These are phyloP conservation scores for Hemileccinum impolitum DNA, from an alignment of 768 basidiomycete genomes.

Conservation along the genomic window DNA sequence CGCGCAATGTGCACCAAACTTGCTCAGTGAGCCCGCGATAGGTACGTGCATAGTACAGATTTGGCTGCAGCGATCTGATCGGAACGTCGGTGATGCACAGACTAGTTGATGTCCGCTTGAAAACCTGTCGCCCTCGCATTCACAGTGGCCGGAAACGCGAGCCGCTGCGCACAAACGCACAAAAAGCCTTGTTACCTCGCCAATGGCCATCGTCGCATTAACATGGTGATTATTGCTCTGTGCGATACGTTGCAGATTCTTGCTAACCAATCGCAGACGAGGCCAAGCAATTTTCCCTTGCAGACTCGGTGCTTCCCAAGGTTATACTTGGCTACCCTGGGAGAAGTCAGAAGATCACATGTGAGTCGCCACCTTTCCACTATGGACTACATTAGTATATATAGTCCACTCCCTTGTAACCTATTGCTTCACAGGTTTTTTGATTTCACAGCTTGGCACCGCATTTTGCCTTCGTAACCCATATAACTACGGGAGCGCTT, in stretches of 20 bases:
- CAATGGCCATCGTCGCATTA: background rate
- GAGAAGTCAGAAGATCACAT: no score
- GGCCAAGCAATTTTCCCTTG: background rate
- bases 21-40: no score
- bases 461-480: no score
- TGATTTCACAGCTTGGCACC: background rate
- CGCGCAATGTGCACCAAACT: no score
- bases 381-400: background rate
- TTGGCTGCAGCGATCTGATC: background rate
- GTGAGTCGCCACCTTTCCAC: background rate
- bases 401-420: background rate
- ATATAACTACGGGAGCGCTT: no score
- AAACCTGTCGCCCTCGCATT: background rate
- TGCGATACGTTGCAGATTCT: slow-evolving; percentile 1
- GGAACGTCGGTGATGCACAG: background rate
- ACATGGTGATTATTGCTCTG: background rate
- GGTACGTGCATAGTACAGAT: background rate
- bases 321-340: background rate
- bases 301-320: background rate
- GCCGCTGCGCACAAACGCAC: no score
- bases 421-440: background rate
- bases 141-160: background rate
- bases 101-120: background rate
- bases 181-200: no score
- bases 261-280: background rate